phyloP scores from a whole-genome alignment of 2,329 filamentous ascomycete species.

The Thelonectria olida region DNA sequence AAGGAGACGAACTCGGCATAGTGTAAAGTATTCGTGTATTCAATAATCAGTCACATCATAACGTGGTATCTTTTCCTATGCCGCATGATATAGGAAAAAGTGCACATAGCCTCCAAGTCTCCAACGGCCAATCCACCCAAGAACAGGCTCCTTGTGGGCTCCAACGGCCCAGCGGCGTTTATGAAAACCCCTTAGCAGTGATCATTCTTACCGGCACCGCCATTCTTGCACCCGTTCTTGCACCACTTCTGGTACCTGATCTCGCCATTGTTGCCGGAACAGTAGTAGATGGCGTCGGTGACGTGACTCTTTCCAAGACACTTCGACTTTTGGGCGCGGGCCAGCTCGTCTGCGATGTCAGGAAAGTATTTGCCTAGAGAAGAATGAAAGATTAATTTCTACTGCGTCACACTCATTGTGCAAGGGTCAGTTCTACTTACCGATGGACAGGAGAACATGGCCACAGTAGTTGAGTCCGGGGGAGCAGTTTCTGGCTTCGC shows the following conservation, averaged over 20 bases:
- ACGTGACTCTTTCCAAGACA: slow-evolving; percentile 20
- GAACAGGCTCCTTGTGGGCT: no score
- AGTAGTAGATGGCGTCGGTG: slow-evolving; percentile 10
- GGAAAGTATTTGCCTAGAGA: slow-evolving; percentile 13
- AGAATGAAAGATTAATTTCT: neutral
- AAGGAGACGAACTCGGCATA: neutral
- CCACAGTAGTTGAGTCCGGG: slow-evolving; percentile 21
- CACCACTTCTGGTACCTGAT: slow-evolving; percentile 21
- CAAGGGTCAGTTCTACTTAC: neutral
- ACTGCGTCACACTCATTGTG: no score
- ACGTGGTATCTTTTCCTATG: neutral
- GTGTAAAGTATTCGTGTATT: neutral
- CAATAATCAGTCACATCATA: neutral
- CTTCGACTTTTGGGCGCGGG: slow-evolving; percentile 3
- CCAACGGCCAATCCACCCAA: no score
- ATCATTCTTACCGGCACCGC: slow-evolving; percentile 3
- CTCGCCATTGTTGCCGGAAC: slow-evolving; percentile 9
- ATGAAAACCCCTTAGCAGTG: neutral
- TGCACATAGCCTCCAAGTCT: no score
- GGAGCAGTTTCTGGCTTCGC: slow-evolving; percentile 19
- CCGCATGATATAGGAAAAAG: no score
- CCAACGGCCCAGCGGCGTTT: no score
- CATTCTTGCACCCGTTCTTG: slow-evolving; percentile 10
- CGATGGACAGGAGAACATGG: slow-evolving; percentile 8
- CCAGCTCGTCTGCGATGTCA: slow-evolving; percentile 12